A percentile compares a stretch with the other conserved stretches of the same genome.
Evolutionary conservation across 2,329 filamentous ascomycete species (phyloP).

Genomic region (Aspergillus versicolor): DNA sequence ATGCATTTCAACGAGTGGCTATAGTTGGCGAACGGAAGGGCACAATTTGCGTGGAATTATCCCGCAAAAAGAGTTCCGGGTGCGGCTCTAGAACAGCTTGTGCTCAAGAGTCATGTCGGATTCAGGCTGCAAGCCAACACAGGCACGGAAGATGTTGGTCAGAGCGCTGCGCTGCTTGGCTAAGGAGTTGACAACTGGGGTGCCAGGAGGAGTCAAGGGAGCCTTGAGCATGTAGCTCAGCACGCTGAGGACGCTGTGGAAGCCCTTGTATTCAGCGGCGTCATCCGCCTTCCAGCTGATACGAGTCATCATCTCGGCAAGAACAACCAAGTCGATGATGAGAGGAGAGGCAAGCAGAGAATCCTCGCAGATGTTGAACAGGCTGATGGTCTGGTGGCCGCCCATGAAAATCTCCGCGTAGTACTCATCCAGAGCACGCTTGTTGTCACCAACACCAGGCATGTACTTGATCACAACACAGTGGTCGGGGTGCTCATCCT

Average conservation of each 20-base stretch:
- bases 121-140: slow-evolving; percentile 93
- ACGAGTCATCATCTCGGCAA: slow-evolving; percentile 97
- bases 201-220: slow-evolving; percentile 88
- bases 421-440: slow-evolving; percentile 98
- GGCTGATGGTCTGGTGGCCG: slow-evolving; percentile 94
- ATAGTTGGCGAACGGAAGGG: slow-evolving; percentile 21
- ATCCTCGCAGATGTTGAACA: slow-evolving; percentile 99
- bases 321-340: slow-evolving; percentile 92
- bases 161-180: slow-evolving; percentile 93
- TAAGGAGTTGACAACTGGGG: slow-evolving; percentile 91
- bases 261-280: slow-evolving; percentile 75
- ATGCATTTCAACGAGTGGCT: slow-evolving; percentile 26
- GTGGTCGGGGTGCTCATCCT: slow-evolving; percentile 94
- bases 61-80: not conserved
- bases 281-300: slow-evolving; percentile 80
- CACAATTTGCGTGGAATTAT: not conserved
- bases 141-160: slow-evolving; percentile 98
- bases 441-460: slow-evolving; percentile 98
- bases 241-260: slow-evolving; percentile 95
- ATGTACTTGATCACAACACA: slow-evolving; percentile 99
- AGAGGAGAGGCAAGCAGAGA: slow-evolving; percentile 92
- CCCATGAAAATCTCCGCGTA: slow-evolving; percentile 99
- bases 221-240: slow-evolving; percentile 99
- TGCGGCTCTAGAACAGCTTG: slow-evolving; percentile 74
- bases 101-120: slow-evolving; percentile 99